phyloP scores from a whole-genome alignment of 768 basidiomycete species.

The Austroboletus eburneus region DNA sequence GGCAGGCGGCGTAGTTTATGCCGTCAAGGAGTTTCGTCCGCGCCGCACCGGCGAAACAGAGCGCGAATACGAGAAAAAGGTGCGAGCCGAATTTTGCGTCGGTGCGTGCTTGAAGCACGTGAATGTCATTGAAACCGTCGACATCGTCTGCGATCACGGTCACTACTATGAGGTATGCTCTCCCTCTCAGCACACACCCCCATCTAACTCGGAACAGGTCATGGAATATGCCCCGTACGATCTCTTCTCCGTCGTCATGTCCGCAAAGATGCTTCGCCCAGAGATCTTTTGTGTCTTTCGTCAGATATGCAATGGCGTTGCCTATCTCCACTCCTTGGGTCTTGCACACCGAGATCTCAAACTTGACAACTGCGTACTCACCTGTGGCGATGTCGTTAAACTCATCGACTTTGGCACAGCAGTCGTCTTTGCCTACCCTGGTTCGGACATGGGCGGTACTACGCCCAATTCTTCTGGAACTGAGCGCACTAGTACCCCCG shows the following conservation, averaged over 20 bases:
- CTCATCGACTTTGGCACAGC: constrained; percentile 99
- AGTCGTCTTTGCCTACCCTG: constrained; percentile 99
- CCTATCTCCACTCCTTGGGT: constrained; percentile 96
- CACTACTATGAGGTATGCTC: constrained; percentile 91
- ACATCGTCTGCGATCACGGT: constrained; percentile 96
- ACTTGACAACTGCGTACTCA: constrained; percentile 99
- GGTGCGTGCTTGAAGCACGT: constrained; percentile 90
- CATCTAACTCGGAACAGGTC: constrained; percentile 50
- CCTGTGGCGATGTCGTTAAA: constrained; percentile 89
- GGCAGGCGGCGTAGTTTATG: constrained; percentile 81
- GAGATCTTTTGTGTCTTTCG: constrained; percentile 99
- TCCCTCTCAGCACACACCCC: constrained; percentile 1
- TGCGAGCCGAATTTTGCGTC: constrained; percentile 98
- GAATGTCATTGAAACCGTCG: constrained; percentile 97
- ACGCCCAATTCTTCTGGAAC: constrained; percentile 9
- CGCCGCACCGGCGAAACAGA: constrained; percentile 84
- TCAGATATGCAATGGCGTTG: constrained; percentile 96
- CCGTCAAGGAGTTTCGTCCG: constrained; percentile 96
- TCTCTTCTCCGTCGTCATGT: constrained; percentile 99
- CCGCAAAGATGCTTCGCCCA: constrained; percentile 95
- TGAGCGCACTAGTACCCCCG: background rate
- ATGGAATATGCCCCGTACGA: constrained; percentile 99
- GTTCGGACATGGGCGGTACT: constrained; percentile 58
- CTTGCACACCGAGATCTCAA: constrained; percentile 98
- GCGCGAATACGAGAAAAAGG: constrained; percentile 99